These are phyloP conservation scores for Xylaria sp. DNA, from an alignment of 2,329 filamentous ascomycete species.

Conservation along the genomic window DNA sequence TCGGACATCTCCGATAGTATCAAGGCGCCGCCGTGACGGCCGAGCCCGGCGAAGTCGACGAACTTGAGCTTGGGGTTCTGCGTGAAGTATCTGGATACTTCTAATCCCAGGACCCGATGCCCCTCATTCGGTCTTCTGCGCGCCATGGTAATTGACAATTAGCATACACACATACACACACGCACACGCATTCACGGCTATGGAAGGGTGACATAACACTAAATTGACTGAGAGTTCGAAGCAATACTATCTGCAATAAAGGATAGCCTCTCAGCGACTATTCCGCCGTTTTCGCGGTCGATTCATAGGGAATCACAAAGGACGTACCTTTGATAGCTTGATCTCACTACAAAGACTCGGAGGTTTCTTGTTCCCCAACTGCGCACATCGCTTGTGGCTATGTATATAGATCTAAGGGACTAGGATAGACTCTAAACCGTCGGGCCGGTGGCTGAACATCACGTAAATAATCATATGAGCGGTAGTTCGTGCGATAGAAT, in stretches of 20 bases:
- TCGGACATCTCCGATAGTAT: conserved; percentile 5
- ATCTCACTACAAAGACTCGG: neutral
- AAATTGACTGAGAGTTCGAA: too few relatives aligned
- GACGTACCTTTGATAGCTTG: neutral
- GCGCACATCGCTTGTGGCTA: too few relatives aligned
- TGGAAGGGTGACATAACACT: too few relatives aligned
- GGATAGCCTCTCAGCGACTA: neutral
- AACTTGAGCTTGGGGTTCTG: neutral
- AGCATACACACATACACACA: neutral
- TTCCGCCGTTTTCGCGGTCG: neutral
- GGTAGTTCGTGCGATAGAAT: too few relatives aligned
- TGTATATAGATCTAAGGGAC: too few relatives aligned
- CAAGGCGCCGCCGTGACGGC: conserved; percentile 18
- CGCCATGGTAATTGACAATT: neutral
- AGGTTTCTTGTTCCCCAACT: neutral
- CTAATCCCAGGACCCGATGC: neutral
- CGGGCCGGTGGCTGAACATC: too few relatives aligned
- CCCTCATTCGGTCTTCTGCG: neutral
- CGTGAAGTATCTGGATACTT: conserved; percentile 23
- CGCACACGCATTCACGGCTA: too few relatives aligned
- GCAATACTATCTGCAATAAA: neutral
- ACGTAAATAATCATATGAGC: too few relatives aligned
- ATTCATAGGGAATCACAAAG: too few relatives aligned
- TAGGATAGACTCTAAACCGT: too few relatives aligned
- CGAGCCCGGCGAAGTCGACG: conserved; percentile 11